Base-by-base conservation (phyloP, 1,284 basidiomycete genomes). In the Hypsizygus ulmarius region DNA sequence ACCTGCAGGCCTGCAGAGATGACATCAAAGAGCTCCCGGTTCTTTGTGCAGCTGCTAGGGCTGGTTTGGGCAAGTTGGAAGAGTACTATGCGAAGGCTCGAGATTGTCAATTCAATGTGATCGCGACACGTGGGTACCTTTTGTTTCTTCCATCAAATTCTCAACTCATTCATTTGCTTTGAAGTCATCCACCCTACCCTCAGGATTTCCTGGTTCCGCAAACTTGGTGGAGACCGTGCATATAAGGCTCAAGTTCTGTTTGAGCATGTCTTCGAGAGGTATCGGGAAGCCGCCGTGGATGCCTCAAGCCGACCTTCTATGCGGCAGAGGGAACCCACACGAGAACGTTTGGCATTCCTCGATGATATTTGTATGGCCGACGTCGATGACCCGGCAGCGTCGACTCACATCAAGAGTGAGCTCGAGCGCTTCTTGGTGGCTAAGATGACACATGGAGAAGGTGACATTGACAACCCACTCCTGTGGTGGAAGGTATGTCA, bases 401-500 rank as follows among this genome's bases (percentile, higher is more conserved):
- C 38, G 14, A 7, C 37, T 10, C 25, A 33, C 16, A 32, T 42
- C 9, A 33, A 19, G 14, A 27, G 32, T 36, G 34, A 45, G 34
- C 16, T 39, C 9, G 33, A 39, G 19, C 43, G 32, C 7, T 41
- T 45, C 36, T 32, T 45, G 5, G 25, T 9, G 4, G 38, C 43
- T 29, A 30, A 41, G 28, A 35, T 27, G 8, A 21, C 39, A 28
- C 29, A 39, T 3, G 39, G 44, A 15, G 11, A 5, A 4, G 40
- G 49, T 33, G 39, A 46, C 19, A 12, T 11, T 12, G 39, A 49
- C 15, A 14, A 32, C 18, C 44, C 29, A 10, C 35, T 46, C 10
- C 15, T 39, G 11, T 50, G 49, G 49, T 46, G 39, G 44, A 50
- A 46, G 49, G 49, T 46, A n/a, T 9, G 39, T 46, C 5, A n/a